Evolutionary conservation across 2,329 filamentous ascomycete genomes (phyloP), one percentile per base, ranked within the genome.

Genomic region (Alternaria novae-zelandiae): DNA sequence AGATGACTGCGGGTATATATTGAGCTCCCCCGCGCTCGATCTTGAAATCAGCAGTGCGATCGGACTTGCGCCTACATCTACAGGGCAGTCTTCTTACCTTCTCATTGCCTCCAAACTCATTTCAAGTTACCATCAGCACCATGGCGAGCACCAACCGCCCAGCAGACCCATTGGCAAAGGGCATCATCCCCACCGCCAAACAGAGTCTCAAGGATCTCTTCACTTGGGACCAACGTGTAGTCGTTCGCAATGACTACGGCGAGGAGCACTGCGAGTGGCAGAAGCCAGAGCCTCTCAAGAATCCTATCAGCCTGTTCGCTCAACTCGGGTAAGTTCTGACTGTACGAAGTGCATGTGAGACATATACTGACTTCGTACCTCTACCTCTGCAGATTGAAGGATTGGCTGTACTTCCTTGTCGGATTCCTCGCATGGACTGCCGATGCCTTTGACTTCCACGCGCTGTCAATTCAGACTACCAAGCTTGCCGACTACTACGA

Each of bases 391-490:
- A 36, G 15, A n/a, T n/a, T n/a, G n/a, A n/a, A n/a, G n/a, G n/a
- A n/a, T n/a, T n/a, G n/a, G n/a, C n/a, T n/a, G n/a, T 94, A 92
- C 82, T 84, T 95, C 81, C 67, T 91, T 44, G 90, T 93, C 11
- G 92, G 91, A 4, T 89, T 94, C 74, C 79, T 86, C 32, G 89
- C 91, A 15, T 95, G 92, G 92, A 91, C 88, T 1, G 91, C 91
- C 60, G 92, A 95, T 77, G 91, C 92, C 4, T 95, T 94, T 77
- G 92, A 94, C 79, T 95, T 94, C 76, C 91, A 94, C 79, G 90
- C 92, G 25, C 84, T 95, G 9, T 91, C 89, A 5, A 92, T 95
- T 67, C 91, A 94, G 78, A 92, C 91, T 4, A 86, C 86, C 69
- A 93, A 93, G 80, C 83, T 94, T 23, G 86, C 87, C 5, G 79